Evolutionary conservation across 257 asterid species (phyloP).

Genomic region (Haberlea rhodopensis): DNA sequence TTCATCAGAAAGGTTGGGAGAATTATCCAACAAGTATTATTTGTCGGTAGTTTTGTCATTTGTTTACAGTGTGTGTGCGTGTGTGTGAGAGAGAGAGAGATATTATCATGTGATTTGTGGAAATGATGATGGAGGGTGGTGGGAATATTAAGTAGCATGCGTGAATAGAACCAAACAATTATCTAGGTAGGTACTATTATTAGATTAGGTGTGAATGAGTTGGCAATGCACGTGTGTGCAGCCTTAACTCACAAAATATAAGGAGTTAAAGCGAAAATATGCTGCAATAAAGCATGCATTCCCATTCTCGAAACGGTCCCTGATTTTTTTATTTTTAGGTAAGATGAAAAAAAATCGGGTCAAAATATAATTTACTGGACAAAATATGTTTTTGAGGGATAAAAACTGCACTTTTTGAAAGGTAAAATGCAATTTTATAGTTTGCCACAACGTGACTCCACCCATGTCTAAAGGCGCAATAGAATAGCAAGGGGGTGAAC

Average conservation of each 20-base stretch:
- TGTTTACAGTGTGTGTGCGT: conserved; percentile 19
- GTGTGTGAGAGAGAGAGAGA: conserved; percentile 22
- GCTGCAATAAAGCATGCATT: background rate
- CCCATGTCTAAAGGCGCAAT: too few relatives aligned
- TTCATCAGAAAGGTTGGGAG: conserved; percentile 20
- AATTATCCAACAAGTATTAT: conserved; percentile 5
- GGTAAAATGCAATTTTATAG: too few relatives aligned
- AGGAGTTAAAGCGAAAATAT: background rate
- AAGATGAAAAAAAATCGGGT: background rate
- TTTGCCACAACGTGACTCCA: too few relatives aligned
- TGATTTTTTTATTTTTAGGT: background rate
- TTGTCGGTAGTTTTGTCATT: conserved; percentile 19
- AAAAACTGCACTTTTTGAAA: too few relatives aligned
- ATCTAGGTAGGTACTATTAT: background rate
- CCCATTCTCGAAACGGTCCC: background rate
- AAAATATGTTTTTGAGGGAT: too few relatives aligned
- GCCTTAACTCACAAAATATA: background rate
- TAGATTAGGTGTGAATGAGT: conserved; percentile 34
- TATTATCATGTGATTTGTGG: conserved; percentile 13
- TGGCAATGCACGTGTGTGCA: conserved; percentile 67
- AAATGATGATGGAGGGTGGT: conserved; percentile 26
- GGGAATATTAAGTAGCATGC: conserved; percentile 39
- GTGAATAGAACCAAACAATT: conserved; percentile 26
- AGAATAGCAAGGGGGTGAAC: too few relatives aligned
- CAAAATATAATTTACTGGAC: too few relatives aligned